Base-by-base conservation (phyloP, 257 asterid genomes). In the Gynochthodes officinalis region DNA sequence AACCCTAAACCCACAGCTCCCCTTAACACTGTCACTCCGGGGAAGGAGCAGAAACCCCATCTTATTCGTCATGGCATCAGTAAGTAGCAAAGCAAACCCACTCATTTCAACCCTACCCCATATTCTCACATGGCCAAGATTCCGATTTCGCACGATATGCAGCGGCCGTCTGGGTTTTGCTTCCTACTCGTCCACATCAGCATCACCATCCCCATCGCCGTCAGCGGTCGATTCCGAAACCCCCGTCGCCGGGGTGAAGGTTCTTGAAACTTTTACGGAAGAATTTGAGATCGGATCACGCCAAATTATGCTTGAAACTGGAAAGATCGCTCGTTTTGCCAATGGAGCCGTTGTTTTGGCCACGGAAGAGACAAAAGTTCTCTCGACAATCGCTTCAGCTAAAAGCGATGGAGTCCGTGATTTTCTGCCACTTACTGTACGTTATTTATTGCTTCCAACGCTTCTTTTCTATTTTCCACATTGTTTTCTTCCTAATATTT, bases 371-470 rank as follows among this genome's bases (percentile, higher is more conserved):
- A 94, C 99, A 19, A 94, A 82, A 69, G 97, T 94, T 71, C 89
- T 94, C 53, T 87, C 99, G 33, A 91, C 99, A 1, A 93, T 89
- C 21, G 76, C 95, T 66, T 89, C 97, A 4, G 85, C 96, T 50
- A 90, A 82, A 86, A 84, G 93, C 69, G 97, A 94, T 9, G 88
- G 92, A 25, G 48, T 82, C 74, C 93, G 89, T 7, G 98, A 91
- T 72, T 94, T 91, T 79, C 81, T 91, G 78, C 99, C 98, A 32
- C 97, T 94, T 74, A 94, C 98, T 35, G 99, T 91, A 91, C 37
- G 92, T 52, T 61, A 2, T 25, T 52, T 40, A 13, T 14, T 37
- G 1, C 28, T 27, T 35, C 23, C n/a, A 21, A n/a, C 4, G 53
- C 19, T 4, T 16, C 39, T 1, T 10, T 64, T n/a, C 1, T 23